phyloP scores from a whole-genome alignment of 2,329 filamentous ascomycete species.

The Gnomoniopsis sp. region DNA sequence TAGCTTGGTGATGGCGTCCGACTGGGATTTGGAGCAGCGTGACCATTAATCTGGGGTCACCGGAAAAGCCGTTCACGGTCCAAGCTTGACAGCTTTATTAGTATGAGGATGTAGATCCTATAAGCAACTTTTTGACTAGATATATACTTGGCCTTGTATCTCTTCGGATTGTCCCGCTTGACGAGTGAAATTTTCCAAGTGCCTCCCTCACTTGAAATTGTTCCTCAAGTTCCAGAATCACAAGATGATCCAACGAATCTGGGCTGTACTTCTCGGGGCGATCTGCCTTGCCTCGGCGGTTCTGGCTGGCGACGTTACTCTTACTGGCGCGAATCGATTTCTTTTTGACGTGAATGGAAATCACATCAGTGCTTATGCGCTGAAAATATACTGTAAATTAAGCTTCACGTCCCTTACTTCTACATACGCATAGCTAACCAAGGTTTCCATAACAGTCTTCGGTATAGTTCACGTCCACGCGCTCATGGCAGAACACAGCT shows the following conservation, averaged over 20 bases:
- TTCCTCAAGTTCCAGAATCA: neutral
- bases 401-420: neutral
- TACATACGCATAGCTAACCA: neutral
- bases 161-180: too few species aligned
- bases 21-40: neutral
- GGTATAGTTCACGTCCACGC: neutral
- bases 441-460: neutral
- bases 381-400: constrained; percentile 11
- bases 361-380: constrained; percentile 11
- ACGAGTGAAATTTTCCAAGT: neutral
- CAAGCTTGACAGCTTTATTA: neutral
- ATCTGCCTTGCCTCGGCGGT: neutral
- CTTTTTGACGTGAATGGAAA: constrained; percentile 12
- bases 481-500: neutral
- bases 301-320: neutral
- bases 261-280: neutral
- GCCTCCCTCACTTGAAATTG: neutral
- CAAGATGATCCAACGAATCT: neutral
- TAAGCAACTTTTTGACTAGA: neutral
- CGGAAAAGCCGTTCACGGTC: neutral
- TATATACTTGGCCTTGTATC: neutral
- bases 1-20: neutral
- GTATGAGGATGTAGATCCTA: neutral
- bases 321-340: neutral
- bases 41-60: neutral